These are phyloP conservation scores for Leccinum incarnatum DNA, from an alignment of 768 basidiomycete species.

Conservation along the genomic window DNA sequence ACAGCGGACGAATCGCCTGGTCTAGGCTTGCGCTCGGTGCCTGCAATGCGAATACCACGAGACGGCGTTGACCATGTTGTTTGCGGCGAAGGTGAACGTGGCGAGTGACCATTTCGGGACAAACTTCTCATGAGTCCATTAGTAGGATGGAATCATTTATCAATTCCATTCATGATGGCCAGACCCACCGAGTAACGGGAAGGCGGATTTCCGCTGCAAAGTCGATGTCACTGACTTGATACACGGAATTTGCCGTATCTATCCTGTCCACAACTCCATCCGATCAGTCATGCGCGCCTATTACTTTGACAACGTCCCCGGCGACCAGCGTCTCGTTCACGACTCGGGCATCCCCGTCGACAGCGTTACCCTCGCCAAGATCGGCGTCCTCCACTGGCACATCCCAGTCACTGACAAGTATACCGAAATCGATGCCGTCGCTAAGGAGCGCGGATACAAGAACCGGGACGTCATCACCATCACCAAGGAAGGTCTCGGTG, in stretches of 20 bases:
- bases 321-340: slow-evolving; percentile 81
- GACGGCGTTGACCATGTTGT: too few species aligned
- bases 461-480: slow-evolving; percentile 81
- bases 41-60: slow-evolving; percentile 5
- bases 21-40: neutral
- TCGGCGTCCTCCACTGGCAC: slow-evolving; percentile 68
- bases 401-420: slow-evolving; percentile 43
- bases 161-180: too few species aligned
- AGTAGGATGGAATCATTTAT: too few species aligned
- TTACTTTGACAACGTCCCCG: slow-evolving; percentile 70
- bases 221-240: too few species aligned
- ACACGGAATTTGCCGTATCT: neutral
- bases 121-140: neutral
- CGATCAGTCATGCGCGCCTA: slow-evolving; percentile 61
- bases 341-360: slow-evolving; percentile 62
- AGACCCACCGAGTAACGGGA: too few species aligned
- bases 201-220: too few species aligned
- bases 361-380: slow-evolving; percentile 42
- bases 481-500: slow-evolving; percentile 75
- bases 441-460: slow-evolving; percentile 74
- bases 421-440: slow-evolving; percentile 50
- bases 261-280: too few species aligned
- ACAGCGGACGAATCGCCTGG: neutral
- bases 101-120: neutral
- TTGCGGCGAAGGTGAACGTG: neutral